These are phyloP conservation scores for Cyclotella atomus DNA, from an alignment of 108 stramenopile species.

Conservation along the genomic window DNA sequence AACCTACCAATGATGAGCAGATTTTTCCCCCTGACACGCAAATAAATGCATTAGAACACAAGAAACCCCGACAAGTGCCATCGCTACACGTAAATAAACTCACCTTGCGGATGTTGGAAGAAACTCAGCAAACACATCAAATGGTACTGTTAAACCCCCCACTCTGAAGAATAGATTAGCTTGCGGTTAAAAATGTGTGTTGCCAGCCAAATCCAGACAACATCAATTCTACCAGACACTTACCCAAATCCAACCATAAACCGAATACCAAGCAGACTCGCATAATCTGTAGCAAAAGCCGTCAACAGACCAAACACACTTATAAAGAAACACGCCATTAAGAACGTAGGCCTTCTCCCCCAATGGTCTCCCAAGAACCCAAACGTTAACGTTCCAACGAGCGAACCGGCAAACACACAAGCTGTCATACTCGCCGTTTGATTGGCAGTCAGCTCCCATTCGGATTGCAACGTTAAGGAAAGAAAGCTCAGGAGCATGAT, in stretches of 20 bases:
- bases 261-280: conserved; percentile 48
- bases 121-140: conserved; percentile 84
- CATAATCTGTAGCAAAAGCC: conserved; percentile 51
- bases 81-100: conserved; percentile 19
- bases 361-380: conserved; percentile 80
- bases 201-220: background rate
- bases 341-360: conserved; percentile 79
- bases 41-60: background rate
- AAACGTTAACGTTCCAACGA: conserved; percentile 72
- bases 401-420: conserved; percentile 75
- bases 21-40: conserved; percentile 56
- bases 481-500: conserved; percentile 77
- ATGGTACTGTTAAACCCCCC: conserved; percentile 80
- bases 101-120: conserved; percentile 59
- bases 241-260: conserved; percentile 77
- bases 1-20: conserved; percentile 48
- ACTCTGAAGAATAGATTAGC: conserved; percentile 16
- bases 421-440: conserved; percentile 71
- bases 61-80: background rate
- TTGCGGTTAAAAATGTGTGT: background rate
- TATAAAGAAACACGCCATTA: conserved; percentile 61
- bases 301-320: conserved; percentile 69
- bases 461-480: conserved; percentile 62
- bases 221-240: background rate
- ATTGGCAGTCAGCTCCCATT: conserved; percentile 64